Evolutionary conservation across 1,284 basidiomycete species (phyloP).

Genomic region (Cutaneotrichosporon mucoides): DNA sequence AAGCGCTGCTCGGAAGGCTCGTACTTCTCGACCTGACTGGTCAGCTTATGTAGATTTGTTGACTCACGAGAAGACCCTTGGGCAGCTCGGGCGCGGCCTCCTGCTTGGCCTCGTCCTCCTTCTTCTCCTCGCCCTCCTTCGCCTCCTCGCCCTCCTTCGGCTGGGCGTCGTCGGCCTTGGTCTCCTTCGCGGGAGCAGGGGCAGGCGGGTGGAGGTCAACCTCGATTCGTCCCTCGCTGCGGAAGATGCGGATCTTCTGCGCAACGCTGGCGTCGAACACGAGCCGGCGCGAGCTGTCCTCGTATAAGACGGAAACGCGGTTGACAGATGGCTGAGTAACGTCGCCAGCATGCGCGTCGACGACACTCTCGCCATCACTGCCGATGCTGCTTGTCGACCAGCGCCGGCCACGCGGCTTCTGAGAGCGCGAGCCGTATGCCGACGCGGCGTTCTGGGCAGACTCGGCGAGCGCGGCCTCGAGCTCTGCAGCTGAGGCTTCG

Average conservation of each 20-base stretch:
- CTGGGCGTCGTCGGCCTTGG: neutral
- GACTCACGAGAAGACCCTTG: conserved; percentile 48
- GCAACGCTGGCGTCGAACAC: conserved; percentile 86
- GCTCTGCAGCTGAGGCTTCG: conserved; percentile 21
- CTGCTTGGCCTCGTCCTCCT: conserved; percentile 9
- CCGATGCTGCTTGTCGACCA: conserved; percentile 25
- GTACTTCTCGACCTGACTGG: conserved; percentile 42
- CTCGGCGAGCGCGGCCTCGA: conserved; percentile 22
- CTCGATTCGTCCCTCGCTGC: conserved; percentile 80
- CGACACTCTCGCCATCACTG: conserved; percentile 19
- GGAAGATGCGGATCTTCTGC: conserved; percentile 70
- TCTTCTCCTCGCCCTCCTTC: conserved; percentile 10
- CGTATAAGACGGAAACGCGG: conserved; percentile 84
- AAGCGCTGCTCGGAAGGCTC: conserved; percentile 43
- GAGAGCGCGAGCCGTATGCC: conserved; percentile 26
- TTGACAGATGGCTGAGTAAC: conserved; percentile 35
- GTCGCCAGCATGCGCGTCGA: conserved; percentile 7
- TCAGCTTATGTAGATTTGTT: neutral
- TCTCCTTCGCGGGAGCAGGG: neutral
- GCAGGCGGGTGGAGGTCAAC: conserved; percentile 53
- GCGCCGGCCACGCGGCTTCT: conserved; percentile 19
- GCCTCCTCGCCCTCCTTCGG: conserved; percentile 10
- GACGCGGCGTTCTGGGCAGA: conserved; percentile 34
- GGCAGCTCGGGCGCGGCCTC: conserved; percentile 21
- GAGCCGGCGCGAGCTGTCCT: conserved; percentile 75